Evolutionary conservation across 768 basidiomycete species (phyloP), one percentile per base, ranked within the genome.

Genomic region (Naganishia onofrii): DNA sequence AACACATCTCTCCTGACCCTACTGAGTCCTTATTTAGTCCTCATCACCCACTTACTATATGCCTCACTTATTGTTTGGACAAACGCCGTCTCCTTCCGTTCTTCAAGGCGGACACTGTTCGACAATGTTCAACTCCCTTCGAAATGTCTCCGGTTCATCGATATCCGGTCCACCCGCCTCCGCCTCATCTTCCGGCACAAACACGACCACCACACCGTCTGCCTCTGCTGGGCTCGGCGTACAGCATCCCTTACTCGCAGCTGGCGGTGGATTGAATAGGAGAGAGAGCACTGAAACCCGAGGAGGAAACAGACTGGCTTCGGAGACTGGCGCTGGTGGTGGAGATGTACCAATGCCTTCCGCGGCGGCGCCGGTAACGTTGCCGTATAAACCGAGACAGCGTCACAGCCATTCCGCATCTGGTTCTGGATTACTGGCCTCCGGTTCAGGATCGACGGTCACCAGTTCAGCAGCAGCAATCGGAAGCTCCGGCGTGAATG

Each of bases 301-400:
- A 54, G 8, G 44, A 29, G 55, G 46, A 6, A 56, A 64, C 3
- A 46, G 48, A 26, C 9, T 44, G 70, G 1, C 19, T n/a, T 12
- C n/a, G 13, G 4, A 19, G 26, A 44, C n/a, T n/a, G 23, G 28
- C 44, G n/a, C 26, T 17, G 21, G 55, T 46, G 21, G 38, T n/a
- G 44, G 48, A 26, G 23, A 65, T 66, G 36, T n/a, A 12, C 42
- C 44, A 19, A 38, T 51, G 26, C 44, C 56, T 13, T 13, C 67
- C n/a, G n/a, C 54, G 21, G n/a, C 42, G 34, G n/a, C 28, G 34
- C 23, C 23, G 3, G 36, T 17, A 10, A 28, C 28, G 29, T 46
- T 78, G 5, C 77, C 79, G 28, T 78, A 80, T 67, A 80, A 78
- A 68, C 77, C 79, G 29, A 69, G 79, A 44, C 76, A 78, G 32